Base-by-base conservation (phyloP, 805 yeast genomes). In the Ogataea methylovora region DNA sequence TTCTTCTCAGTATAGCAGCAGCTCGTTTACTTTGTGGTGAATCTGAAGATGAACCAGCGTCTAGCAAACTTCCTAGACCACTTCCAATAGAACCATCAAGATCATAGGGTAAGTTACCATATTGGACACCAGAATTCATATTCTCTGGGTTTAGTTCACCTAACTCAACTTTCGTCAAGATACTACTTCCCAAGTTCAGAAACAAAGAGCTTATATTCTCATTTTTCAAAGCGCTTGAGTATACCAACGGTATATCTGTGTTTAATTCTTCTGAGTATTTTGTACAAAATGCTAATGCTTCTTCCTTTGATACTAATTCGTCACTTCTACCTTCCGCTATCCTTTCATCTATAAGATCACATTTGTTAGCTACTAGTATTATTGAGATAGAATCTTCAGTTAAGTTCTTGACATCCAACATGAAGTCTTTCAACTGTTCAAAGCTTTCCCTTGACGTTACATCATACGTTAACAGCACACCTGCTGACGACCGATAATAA, bases 141-240 rank as follows among this genome's bases (percentile, higher is more conserved):
- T 61, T 59, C 38, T 70, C 73, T 0, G 74, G 74, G 40, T 69
- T 72, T 7, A 70, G 47, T 4, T 45, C 51, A 1, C 76, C 77
- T 20, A 63, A 48, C 41, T 71, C 75, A 12, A 71, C 56, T 45
- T 68, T 68, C 1, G 72, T 57, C 20, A 69, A 43, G 2, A 71
- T 63, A 43, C 60, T 59, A 20, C 52, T 52, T 2, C 70, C 56
- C 14, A 71, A 31, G 13, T 52, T 46, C 12, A 54, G 48, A 35
- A 71, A 71, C 2, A 65, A 60, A 10, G 58, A 58, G n/a, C 53
- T 54, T 4, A 71, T 56, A 30, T 65, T 62, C n/a, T 48, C 48
- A 5, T 71, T 71, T 1, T 60, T 46, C 20, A 53, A 38, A 2
- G 76, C 72, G 20, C 72, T 65, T 1, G 65, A 48, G 33, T 53